phyloP scores from a whole-genome alignment of 441 rosid species.

The Syzygium syzygioides region DNA sequence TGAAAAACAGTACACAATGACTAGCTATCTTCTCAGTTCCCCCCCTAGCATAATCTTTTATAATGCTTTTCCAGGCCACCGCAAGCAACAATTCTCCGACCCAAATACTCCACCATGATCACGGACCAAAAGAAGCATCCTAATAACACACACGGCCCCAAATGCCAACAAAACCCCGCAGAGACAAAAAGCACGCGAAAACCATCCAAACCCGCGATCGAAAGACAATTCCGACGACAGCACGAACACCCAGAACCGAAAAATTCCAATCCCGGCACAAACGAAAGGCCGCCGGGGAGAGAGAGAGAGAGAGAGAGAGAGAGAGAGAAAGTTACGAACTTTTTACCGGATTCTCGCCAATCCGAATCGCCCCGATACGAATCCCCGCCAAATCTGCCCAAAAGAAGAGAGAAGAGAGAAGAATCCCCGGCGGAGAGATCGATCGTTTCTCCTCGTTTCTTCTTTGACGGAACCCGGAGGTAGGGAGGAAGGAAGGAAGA shows the following conservation, averaged over 20 bases:
- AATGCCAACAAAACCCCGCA: background rate
- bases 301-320: too few species aligned
- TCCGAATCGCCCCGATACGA: background rate
- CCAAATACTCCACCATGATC: background rate
- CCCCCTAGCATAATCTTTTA: background rate
- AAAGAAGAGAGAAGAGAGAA: fast-evolving
- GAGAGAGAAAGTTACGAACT: background rate
- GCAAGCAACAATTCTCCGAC: background rate
- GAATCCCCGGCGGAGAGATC: background rate
- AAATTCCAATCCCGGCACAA: background rate
- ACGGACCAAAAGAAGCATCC: background rate
- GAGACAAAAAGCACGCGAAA: background rate
- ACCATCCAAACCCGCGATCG: background rate
- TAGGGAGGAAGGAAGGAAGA: too few species aligned
- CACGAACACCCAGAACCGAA: background rate
- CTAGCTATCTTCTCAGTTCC: background rate
- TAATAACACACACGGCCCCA: background rate
- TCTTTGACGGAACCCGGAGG: background rate
- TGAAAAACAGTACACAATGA: background rate
- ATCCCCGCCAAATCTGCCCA: background rate
- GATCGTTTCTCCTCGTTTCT: background rate
- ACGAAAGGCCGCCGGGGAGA: background rate
- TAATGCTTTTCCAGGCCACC: background rate
- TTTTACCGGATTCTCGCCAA: background rate
- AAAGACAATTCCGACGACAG: background rate